These are phyloP conservation scores for Sherardia arvensis DNA, from an alignment of 257 asterid genomes.

Conservation along the genomic window DNA sequence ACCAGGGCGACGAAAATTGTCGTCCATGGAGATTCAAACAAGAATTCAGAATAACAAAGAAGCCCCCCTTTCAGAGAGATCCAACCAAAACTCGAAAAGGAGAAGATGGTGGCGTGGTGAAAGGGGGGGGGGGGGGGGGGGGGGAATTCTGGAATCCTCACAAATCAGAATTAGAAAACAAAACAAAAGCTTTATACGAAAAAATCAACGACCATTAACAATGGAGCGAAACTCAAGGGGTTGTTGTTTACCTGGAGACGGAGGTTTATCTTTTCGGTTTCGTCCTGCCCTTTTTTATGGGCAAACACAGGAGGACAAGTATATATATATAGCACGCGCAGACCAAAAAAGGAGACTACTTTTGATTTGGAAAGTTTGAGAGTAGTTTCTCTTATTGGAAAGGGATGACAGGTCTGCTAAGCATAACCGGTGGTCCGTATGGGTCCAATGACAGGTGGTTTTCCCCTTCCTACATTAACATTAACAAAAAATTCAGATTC, in stretches of 20 bases:
- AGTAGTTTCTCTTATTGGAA: too few relatives aligned
- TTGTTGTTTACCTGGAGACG: constrained; percentile 16
- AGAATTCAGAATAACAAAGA: background rate
- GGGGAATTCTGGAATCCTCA: background rate
- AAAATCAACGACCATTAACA: background rate
- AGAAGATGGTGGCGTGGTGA: background rate
- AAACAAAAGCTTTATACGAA: background rate
- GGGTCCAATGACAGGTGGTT: too few relatives aligned
- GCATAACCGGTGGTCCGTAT: too few relatives aligned
- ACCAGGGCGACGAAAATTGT: constrained; percentile 17
- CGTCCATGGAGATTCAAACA: constrained; percentile 11
- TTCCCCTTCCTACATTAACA: too few relatives aligned
- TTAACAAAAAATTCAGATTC: too few relatives aligned
- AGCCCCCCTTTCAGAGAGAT: constrained; percentile 10
- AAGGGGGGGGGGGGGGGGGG: too few relatives aligned
- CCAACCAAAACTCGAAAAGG: background rate
- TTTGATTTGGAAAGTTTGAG: too few relatives aligned
- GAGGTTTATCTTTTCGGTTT: background rate
- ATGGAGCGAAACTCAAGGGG: constrained; percentile 12
- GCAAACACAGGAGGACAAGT: too few relatives aligned
- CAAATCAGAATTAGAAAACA: background rate
- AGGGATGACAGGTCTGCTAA: too few relatives aligned
- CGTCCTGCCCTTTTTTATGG: constrained; percentile 1
- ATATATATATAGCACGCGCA: too few relatives aligned
- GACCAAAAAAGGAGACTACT: too few relatives aligned